Evolutionary conservation across 371 early-diverging fungal genomes (phyloP).

Genomic region (Mucor mucedo): DNA sequence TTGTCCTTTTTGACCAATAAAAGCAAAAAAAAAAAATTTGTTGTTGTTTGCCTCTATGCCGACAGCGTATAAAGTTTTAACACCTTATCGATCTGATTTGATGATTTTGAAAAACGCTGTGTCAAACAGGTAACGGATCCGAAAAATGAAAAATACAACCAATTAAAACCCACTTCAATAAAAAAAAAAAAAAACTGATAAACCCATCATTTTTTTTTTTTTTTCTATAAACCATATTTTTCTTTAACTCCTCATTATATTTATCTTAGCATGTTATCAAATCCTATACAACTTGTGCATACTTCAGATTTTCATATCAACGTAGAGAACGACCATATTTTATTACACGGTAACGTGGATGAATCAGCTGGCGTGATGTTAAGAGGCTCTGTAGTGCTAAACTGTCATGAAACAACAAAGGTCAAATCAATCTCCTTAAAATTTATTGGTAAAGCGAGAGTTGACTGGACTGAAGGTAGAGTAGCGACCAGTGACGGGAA

Average conservation of each 20-base stretch:
- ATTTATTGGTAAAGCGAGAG: conserved; percentile 51
- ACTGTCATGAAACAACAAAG: conserved; percentile 48
- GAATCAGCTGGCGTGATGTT: conserved; percentile 56
- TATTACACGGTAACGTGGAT: conserved; percentile 48
- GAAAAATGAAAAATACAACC: neutral
- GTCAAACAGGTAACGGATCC: neutral
- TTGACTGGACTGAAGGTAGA: conserved; percentile 54
- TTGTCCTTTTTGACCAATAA: no score
- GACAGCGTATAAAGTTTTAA: no score
- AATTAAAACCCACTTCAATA: neutral
- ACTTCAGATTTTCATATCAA: conserved; percentile 47
- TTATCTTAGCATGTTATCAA: conserved; percentile 14
- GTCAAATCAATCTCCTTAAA: conserved; percentile 45
- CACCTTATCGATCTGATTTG: no score
- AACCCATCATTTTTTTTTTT: neutral
- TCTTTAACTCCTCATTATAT: neutral
- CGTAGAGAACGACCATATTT: conserved; percentile 44
- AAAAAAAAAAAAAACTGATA: neutral
- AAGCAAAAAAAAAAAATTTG: no score
- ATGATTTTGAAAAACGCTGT: no score
- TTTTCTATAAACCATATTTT: neutral
- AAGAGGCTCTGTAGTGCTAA: conserved; percentile 46
- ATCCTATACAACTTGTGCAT: conserved; percentile 46
- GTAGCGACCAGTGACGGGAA: neutral
- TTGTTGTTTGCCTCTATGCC: no score